Conservation (phyloP, 2,329 filamentous ascomycete genomes). For the Arthroderma sp. region DNA sequence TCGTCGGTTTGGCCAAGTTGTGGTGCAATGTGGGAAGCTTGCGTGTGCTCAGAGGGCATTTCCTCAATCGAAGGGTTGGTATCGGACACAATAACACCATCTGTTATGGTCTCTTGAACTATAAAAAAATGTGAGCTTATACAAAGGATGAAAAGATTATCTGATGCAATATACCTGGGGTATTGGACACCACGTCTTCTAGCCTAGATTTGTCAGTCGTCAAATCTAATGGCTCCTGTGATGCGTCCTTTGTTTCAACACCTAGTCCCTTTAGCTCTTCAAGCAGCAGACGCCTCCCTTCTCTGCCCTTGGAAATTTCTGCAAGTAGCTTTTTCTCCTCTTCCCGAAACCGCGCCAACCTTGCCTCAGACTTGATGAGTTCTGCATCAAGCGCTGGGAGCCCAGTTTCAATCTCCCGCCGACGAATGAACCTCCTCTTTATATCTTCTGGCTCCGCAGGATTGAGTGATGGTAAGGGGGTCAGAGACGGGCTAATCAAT, state of each 20-base stretch:
- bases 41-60: too few relatives aligned
- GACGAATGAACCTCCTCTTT: slow-evolving; percentile 28
- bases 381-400: slow-evolving; percentile 35
- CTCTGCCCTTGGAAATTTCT: slow-evolving; percentile 34
- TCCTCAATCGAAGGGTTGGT: too few relatives aligned
- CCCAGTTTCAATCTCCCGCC: slow-evolving; percentile 36
- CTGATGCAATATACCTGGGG: too few relatives aligned
- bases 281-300: slow-evolving; percentile 30
- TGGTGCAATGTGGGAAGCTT: too few relatives aligned
- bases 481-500: too few relatives aligned
- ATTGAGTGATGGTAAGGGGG: slow-evolving; percentile 5
- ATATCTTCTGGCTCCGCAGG: slow-evolving; percentile 18
- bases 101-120: too few relatives aligned
- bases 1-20: too few relatives aligned
- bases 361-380: slow-evolving; percentile 24
- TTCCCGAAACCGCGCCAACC: slow-evolving; percentile 19
- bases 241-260: slow-evolving; percentile 35
- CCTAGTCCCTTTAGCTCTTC: slow-evolving; percentile 37
- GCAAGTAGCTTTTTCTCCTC: slow-evolving; percentile 29
- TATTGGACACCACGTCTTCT: too few relatives aligned
- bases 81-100: too few relatives aligned
- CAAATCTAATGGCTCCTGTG: neutral
- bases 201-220: too few relatives aligned
- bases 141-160: too few relatives aligned
- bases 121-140: too few relatives aligned